phyloP scores from a whole-genome alignment of 352 stramenopile genomes.

The Pelagophyceae sp. region DNA sequence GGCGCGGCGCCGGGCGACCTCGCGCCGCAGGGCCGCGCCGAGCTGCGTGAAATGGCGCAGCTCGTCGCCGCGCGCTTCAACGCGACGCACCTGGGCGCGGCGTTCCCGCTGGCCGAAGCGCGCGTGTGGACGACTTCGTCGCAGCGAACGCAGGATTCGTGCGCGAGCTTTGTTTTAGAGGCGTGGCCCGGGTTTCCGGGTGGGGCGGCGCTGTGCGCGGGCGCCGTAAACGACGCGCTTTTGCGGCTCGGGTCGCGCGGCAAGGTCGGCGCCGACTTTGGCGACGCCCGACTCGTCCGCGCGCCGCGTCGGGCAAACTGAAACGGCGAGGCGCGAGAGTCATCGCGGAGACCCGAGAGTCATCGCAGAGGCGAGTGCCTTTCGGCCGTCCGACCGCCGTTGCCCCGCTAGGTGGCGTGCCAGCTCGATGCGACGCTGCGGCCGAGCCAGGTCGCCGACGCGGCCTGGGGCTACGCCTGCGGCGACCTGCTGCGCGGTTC shows the following conservation, averaged over 20 bases:
- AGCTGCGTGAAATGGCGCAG: not conserved
- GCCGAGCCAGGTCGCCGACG: not conserved
- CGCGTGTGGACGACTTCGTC: not conserved
- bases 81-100: not conserved
- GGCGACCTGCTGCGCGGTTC: not conserved
- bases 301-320: not conserved
- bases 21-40: not conserved
- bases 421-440: not conserved
- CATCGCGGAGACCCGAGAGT: not conserved
- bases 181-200: not conserved
- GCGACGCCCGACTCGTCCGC: not conserved
- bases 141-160: not conserved
- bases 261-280: not conserved
- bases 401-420: not conserved
- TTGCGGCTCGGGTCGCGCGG: too few species aligned
- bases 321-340: not conserved
- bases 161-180: not conserved
- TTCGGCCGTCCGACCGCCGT: too few species aligned
- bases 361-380: too few species aligned
- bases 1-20: not conserved
- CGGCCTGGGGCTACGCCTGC: not conserved
- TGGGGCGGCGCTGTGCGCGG: too few species aligned
- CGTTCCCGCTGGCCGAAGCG: not conserved
- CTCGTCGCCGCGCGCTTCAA: not conserved
- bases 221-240: too few species aligned